Evolutionary conservation across 306 rosid species (phyloP), one percentile per base, ranked within the genome.

Genomic region (Lupinus albus): DNA sequence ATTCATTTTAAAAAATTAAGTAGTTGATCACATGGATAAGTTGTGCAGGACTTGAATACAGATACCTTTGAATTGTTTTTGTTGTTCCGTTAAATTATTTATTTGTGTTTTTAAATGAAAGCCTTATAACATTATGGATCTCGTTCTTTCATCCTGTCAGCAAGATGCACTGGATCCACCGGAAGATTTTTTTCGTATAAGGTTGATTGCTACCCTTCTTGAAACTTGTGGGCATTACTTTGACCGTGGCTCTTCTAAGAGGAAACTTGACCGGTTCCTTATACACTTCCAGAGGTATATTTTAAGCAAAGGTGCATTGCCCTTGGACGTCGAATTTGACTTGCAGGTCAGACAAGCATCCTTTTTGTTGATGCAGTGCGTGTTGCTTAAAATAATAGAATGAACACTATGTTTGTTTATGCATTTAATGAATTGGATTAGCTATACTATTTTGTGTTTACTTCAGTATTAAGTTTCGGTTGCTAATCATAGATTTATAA

Each of bases 151-250:
- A 49, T 80, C 75, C 68, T 72, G 57, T 57, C 86, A 94, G 99
- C 96, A 90, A 84, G 96, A 94, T 70, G 69, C 54, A 38, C 80
- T 94, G 57, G 99, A 90, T 81, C 96, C 99, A 53, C 96, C 99
- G 33, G 99, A 94, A 84, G 99, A 94, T 82, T 88, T 87, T 80
- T 94, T 90, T 68, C 99, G 96, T 68, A 90, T 90, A 25, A 82
- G 99, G 92, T 85, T 94, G 99, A 72, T 90, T 58, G 82, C 84
- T 67, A 94, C 95, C 21, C 96, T 94, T 62, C 97, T 94, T 61
- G 97, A 88, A 78, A 94, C 97, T 61, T 94, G 99, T 72, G 99
- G 99, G 63, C 97, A 90, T 82, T 94, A 94, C 89, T 94, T 94
- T 72, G 99, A 85, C 61, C 87, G 91, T 62, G 99, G 99, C 64